Conservation (phyloP, 768 basidiomycete species). For the Dentipellis sp. region DNA sequence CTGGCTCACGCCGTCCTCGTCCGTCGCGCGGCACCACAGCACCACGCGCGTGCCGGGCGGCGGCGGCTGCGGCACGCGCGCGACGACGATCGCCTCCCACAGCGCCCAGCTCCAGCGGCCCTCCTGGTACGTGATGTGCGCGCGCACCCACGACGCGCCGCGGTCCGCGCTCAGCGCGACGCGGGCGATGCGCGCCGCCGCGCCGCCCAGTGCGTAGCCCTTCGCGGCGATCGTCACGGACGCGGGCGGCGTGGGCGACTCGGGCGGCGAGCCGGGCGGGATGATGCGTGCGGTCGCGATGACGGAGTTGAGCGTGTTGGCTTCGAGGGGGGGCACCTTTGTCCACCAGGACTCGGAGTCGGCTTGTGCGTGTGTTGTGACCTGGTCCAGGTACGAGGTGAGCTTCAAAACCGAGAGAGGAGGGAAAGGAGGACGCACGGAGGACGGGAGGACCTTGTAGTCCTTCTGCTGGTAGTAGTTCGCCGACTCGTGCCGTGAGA, state of each 20-base stretch:
- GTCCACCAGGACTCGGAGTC: conserved; percentile 32
- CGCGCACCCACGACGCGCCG: conserved; percentile 41
- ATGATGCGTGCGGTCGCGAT: conserved; percentile 24
- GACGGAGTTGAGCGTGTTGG: conserved; percentile 54
- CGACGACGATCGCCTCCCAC: conserved; percentile 46
- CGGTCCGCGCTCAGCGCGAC: conserved; percentile 46
- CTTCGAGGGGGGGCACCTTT: conserved; percentile 48
- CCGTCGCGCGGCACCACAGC: conserved; percentile 41
- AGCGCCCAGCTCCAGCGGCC: conserved; percentile 70
- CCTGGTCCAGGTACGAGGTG: conserved; percentile 3
- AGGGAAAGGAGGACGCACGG: neutral
- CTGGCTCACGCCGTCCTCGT: conserved; percentile 38
- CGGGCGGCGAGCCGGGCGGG: neutral
- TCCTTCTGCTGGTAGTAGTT: conserved; percentile 69
- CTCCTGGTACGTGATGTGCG: conserved; percentile 46
- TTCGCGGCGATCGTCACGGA: conserved; percentile 22
- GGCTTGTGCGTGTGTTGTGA: conserved; percentile 17
- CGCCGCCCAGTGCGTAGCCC: conserved; percentile 49
- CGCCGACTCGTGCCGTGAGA: conserved; percentile 47
- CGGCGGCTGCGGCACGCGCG: conserved; percentile 8
- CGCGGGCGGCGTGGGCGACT: neutral
- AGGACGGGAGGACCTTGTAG: conserved; percentile 40
- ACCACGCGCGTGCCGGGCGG: conserved; percentile 7
- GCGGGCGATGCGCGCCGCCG: conserved; percentile 31
- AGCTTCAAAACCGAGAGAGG: neutral